A percentile compares a stretch with the other conserved stretches of the same genome.
phyloP scores from a whole-genome alignment of 768 basidiomycete species.

The Agrocybe praecox region DNA sequence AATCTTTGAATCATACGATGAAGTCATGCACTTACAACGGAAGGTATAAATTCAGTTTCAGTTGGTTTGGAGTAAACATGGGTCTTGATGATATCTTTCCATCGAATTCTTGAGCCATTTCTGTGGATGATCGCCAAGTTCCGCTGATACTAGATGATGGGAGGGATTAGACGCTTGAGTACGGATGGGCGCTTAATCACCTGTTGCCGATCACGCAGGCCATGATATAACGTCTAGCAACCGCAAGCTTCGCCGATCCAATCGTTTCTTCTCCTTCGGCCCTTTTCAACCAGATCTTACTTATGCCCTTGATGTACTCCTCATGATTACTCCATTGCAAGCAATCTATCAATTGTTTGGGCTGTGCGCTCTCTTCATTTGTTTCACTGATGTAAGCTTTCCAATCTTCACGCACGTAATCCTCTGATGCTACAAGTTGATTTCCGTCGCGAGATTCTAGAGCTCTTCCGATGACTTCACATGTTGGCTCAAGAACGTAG shows the following conservation, averaged over 20 bases:
- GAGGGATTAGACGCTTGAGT: not conserved
- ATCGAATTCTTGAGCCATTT: conserved; percentile 74
- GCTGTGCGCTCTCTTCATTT: conserved; percentile 6
- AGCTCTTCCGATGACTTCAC: conserved; percentile 65
- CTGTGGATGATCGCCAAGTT: conserved; percentile 61
- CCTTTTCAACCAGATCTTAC: conserved; percentile 61
- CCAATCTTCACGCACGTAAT: conserved; percentile 63
- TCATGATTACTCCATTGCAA: conserved; percentile 71
- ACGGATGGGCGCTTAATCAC: conserved; percentile 29
- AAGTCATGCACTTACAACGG: conserved; percentile 51
- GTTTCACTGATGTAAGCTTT: conserved; percentile 48
- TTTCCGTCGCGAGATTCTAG: not conserved
- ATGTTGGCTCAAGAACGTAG: conserved; percentile 71
- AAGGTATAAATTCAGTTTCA: conserved; percentile 58
- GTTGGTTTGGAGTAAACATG: conserved; percentile 6
- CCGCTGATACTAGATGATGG: conserved; percentile 60
- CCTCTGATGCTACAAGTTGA: not conserved
- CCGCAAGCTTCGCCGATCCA: conserved; percentile 41
- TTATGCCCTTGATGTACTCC: conserved; percentile 71
- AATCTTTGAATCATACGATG: not conserved
- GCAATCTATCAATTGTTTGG: conserved; percentile 34
- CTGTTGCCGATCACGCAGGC: conserved; percentile 77
- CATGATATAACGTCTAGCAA: conserved; percentile 66
- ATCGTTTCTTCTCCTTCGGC: conserved; percentile 42
- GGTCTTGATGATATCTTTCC: conserved; percentile 37